Conservation (phyloP, 192 early-diverging fungal species). For the Entomortierella parvispora region DNA sequence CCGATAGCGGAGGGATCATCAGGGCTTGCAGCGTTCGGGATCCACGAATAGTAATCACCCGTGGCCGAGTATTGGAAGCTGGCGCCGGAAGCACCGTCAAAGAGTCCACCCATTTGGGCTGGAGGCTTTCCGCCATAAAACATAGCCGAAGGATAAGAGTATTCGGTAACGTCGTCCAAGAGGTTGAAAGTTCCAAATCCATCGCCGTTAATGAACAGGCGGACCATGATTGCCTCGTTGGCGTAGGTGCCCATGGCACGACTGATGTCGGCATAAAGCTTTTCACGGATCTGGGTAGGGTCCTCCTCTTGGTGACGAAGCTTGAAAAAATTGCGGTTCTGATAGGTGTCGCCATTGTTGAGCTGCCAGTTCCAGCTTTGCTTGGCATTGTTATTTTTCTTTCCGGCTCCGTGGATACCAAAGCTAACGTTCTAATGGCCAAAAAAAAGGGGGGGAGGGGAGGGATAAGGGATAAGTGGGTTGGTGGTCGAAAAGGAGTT, state of each 20-base stretch:
- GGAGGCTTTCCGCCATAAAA: slow-evolving; percentile 50
- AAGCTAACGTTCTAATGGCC: slow-evolving; percentile 45
- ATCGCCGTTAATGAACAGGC: slow-evolving; percentile 56
- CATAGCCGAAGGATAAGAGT: slow-evolving; percentile 55
- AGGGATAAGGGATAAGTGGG: neutral
- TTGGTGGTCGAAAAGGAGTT: neutral
- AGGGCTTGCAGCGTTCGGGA: slow-evolving; percentile 40
- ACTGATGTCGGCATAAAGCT: slow-evolving; percentile 56
- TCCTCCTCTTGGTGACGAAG: slow-evolving; percentile 60
- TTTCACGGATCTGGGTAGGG: slow-evolving; percentile 63
- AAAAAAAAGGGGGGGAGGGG: neutral
- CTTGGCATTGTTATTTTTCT: slow-evolving; percentile 62
- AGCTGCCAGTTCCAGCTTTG: slow-evolving; percentile 58
- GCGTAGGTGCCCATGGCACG: slow-evolving; percentile 55
- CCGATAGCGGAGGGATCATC: slow-evolving; percentile 22
- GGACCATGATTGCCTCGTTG: slow-evolving; percentile 58
- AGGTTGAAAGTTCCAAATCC: slow-evolving; percentile 60
- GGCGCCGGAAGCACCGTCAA: slow-evolving; percentile 59
- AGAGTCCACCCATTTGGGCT: slow-evolving; percentile 47
- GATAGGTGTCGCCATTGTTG: slow-evolving; percentile 14
- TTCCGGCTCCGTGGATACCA: slow-evolving; percentile 58
- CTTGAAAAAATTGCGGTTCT: slow-evolving; percentile 58
- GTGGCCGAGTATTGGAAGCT: slow-evolving; percentile 46
- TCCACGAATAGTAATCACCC: slow-evolving; percentile 36
- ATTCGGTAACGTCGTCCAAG: slow-evolving; percentile 55